Base-by-base conservation (phyloP, 352 stramenopile species). In the Phytophthora cactorum region DNA sequence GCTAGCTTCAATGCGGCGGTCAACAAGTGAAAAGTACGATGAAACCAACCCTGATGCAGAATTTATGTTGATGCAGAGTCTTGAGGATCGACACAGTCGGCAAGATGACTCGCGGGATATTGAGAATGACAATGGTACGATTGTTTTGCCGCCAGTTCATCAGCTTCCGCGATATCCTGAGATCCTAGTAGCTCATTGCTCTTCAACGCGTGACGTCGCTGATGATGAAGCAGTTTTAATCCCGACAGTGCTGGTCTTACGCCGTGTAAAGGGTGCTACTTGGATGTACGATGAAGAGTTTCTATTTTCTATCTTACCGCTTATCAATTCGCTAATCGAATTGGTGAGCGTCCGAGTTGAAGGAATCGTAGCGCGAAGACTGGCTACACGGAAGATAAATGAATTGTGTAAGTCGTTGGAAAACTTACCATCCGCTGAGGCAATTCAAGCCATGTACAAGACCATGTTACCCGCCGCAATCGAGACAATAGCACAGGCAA, bases 231-330 rank as follows among this genome's bases (percentile, higher is more conserved):
- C 51, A 14, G 17, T 41, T 4, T 52, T 74, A 25, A 7, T 65
- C 0, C 36, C 62, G 15, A 87, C 79, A 0, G 60, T 62, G 11
- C 63, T 95, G 2, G 53, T 92, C 0, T 38, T 95, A 29, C 82
- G 70, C 1, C 74, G 86, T 3, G 76, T 90, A 1, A 54, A 54
- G 6, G 75, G 77, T 0, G 78, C 75, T 7, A 78, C 74, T 1
- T 93, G 84, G 84, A 47, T 44, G 12, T 90, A 89, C 46, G 84
- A 92, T 41, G 44, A 81, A 17, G 82, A 91, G 5, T 84, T 92
- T 27, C 39, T 95, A 3, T 29, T 58, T 1, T 70, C 60, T 3
- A 46, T 91, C 14, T 11, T 89, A 9, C 77, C 79, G 4, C 47
- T 68, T 17, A 56, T 91, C 17, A 80, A 90, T 32, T 63, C 71